A percentile compares a stretch with the other conserved stretches of the same genome.
Conservation (phyloP, 164 flowering plant species). For the Taxillus chinensis region DNA sequence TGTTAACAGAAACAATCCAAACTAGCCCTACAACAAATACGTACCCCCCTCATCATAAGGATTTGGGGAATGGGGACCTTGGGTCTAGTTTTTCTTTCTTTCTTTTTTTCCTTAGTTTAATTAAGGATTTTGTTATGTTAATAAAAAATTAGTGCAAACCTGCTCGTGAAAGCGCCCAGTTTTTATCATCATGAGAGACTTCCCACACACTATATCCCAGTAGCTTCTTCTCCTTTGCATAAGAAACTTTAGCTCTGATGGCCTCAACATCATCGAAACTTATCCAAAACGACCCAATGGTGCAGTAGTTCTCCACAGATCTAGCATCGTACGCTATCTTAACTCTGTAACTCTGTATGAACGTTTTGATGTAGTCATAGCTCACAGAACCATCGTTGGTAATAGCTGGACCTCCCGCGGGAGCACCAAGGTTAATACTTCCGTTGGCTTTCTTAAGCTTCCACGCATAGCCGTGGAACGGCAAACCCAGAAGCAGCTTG, state of each 20-base stretch:
- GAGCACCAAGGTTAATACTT: conserved; percentile 15
- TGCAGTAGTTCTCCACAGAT: conserved; percentile 20
- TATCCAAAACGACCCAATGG: conserved; percentile 27
- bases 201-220: no score
- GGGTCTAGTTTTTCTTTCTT: no score
- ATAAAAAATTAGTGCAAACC: conserved; percentile 3
- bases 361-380: conserved; percentile 1
- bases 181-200: no score
- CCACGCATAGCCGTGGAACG: conserved; percentile 37
- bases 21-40: no score
- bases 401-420: conserved; percentile 11
- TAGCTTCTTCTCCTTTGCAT: no score
- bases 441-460: conserved; percentile 12
- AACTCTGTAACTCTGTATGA: no score
- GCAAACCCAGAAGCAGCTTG: conserved; percentile 27
- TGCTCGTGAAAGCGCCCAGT: neutral
- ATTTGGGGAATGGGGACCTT: no score
- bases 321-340: conserved; percentile 12
- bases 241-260: no score
- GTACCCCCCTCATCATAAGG: no score
- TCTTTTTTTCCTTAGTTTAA: no score
- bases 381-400: conserved; percentile 6
- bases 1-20: no score
- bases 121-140: no score
- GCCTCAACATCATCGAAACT: conserved; percentile 25